phyloP scores from a whole-genome alignment of 2,329 filamentous ascomycete genomes.

The Aschersonia sp. region DNA sequence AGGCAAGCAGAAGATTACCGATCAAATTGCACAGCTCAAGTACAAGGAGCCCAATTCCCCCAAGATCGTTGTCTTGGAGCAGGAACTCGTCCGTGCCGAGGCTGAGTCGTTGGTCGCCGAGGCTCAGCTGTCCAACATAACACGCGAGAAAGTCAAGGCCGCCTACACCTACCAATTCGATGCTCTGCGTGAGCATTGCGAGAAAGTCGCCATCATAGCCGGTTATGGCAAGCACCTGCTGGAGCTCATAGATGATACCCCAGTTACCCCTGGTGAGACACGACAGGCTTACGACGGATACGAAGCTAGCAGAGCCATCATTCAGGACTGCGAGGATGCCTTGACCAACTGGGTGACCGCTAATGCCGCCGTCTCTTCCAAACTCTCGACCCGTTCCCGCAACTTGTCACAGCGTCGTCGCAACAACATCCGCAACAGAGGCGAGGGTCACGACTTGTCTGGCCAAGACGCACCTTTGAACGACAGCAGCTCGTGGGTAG shows the following conservation, averaged over 20 bases:
- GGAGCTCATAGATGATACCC: slow-evolving; percentile 89
- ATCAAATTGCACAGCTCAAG: slow-evolving; percentile 96
- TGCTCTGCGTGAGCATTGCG: slow-evolving; percentile 89
- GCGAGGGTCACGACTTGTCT: slow-evolving; percentile 66
- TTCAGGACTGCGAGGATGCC: slow-evolving; percentile 95
- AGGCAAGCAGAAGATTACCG: slow-evolving; percentile 99
- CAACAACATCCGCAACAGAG: slow-evolving; percentile 51
- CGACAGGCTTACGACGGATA: slow-evolving; percentile 94
- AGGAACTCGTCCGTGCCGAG: slow-evolving; percentile 95
- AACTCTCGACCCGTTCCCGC: slow-evolving; percentile 74
- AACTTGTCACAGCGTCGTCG: slow-evolving; percentile 76
- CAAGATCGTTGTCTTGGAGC: slow-evolving; percentile 93
- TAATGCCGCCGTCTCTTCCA: slow-evolving; percentile 76
- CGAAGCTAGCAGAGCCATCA: slow-evolving; percentile 95
- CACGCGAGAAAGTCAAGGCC: slow-evolving; percentile 96
- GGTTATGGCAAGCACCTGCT: slow-evolving; percentile 97
- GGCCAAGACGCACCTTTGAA: slow-evolving; percentile 68
- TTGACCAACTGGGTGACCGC: slow-evolving; percentile 93
- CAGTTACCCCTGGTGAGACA: slow-evolving; percentile 93
- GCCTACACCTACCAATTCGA: slow-evolving; percentile 98
- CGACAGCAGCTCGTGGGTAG: slow-evolving; percentile 74
- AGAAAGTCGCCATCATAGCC: slow-evolving; percentile 96
- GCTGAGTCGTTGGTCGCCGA: slow-evolving; percentile 98
- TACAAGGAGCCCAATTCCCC: slow-evolving; percentile 99
- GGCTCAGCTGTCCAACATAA: slow-evolving; percentile 97